These are phyloP conservation scores for Phytophthora sp. DNA, from an alignment of 352 stramenopile genomes.

Conservation along the genomic window DNA sequence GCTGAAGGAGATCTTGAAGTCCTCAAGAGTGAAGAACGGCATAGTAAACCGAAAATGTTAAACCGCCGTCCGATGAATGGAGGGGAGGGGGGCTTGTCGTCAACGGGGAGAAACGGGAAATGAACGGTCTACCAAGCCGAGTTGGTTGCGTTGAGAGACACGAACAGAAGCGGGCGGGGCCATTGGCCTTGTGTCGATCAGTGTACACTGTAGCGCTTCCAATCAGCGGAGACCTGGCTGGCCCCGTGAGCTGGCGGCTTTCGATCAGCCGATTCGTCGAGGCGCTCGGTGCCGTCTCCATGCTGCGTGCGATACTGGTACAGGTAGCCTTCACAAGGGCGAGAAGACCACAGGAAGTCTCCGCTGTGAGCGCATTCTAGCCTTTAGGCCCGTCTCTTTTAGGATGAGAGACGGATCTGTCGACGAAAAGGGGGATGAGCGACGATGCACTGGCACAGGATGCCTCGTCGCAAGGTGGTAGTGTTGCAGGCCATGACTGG, in stretches of 20 bases:
- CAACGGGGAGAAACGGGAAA: constrained; percentile 20
- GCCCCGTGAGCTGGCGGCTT: constrained; percentile 22
- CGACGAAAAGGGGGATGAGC: constrained; percentile 34
- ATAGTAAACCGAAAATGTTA: constrained; percentile 33
- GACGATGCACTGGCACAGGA: constrained; percentile 30
- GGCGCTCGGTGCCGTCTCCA: constrained; percentile 21
- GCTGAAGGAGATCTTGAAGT: constrained; percentile 69
- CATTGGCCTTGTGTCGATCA: constrained; percentile 13
- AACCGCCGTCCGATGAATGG: constrained; percentile 16
- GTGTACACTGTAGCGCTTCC: constrained; percentile 18
- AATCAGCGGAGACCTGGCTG: constrained; percentile 34
- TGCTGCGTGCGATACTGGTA: constrained; percentile 22
- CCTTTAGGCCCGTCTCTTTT: no score
- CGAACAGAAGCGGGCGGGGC: constrained; percentile 18
- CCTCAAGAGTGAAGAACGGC: constrained; percentile 61
- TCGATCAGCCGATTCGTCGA: constrained; percentile 28
- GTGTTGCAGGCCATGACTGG: background rate
- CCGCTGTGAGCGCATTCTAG: no score
- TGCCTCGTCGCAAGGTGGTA: constrained; percentile 19
- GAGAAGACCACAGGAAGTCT: constrained; percentile 15
- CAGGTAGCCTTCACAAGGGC: constrained; percentile 15
- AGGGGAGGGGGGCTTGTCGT: constrained; percentile 20
- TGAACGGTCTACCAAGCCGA: constrained; percentile 14
- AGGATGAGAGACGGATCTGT: constrained; percentile 30
- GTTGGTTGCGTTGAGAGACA: no score